Conservation (phyloP, 163 green algal genomes). For the Chloroidium sp. region DNA sequence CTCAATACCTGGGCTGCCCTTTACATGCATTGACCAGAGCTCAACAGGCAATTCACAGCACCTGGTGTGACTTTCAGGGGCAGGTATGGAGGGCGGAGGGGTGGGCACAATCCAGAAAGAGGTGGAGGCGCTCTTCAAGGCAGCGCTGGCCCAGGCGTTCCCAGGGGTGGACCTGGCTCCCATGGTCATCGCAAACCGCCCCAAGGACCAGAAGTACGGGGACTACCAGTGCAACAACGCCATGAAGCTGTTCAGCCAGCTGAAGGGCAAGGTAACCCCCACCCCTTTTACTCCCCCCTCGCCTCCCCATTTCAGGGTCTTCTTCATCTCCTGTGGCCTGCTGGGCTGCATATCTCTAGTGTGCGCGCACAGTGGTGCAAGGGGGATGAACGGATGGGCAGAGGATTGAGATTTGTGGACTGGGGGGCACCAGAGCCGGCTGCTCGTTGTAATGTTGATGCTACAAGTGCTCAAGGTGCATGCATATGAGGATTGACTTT, state of each 20-base stretch:
- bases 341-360: background rate
- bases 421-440: background rate
- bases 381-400: background rate
- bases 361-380: background rate
- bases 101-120: slow-evolving; percentile 13
- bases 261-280: slow-evolving; percentile 66
- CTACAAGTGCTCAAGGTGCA: no score
- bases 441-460: background rate
- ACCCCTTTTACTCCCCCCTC: background rate
- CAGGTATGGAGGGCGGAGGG: background rate
- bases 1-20: background rate
- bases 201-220: slow-evolving; percentile 65
- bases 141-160: slow-evolving; percentile 48
- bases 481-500: no score
- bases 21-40: background rate
- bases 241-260: slow-evolving; percentile 85
- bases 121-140: slow-evolving; percentile 45
- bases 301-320: background rate
- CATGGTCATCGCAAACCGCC: slow-evolving; percentile 26
- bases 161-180: slow-evolving; percentile 36
- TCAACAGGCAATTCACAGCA: background rate
- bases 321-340: background rate
- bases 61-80: background rate
- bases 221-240: slow-evolving; percentile 99
- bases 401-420: background rate